Percentiles rank a stretch among this genome's conserved stretches.
Conservation (phyloP, 345 rosid species). For the thale cress (Arabidopsis thaliana) region DNA sequence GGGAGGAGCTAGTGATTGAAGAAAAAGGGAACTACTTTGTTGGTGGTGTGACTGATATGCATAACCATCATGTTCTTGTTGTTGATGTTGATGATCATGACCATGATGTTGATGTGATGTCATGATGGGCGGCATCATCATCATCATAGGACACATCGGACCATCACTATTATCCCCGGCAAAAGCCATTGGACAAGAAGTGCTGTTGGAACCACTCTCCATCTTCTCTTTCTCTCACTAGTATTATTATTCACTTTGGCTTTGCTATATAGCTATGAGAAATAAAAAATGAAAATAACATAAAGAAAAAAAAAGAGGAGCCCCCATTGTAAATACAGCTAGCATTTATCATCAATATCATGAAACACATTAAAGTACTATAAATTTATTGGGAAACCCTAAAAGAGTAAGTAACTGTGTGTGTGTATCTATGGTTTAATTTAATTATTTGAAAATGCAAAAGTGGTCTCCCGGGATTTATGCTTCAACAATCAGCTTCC, state of each 20-base stretch:
- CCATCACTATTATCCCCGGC: conserved; percentile 73
- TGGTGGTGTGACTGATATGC: conserved; percentile 51
- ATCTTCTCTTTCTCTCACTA: conserved; percentile 50
- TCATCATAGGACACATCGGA: conserved; percentile 61
- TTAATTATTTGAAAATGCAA: conserved; percentile 35
- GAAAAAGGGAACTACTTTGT: conserved; percentile 44
- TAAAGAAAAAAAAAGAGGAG: neutral
- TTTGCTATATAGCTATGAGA: conserved; percentile 49
- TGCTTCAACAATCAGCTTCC: conserved; percentile 72
- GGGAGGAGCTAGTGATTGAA: conserved; percentile 40
- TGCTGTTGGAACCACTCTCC: conserved; percentile 81
- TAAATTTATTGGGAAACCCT: conserved; percentile 44
- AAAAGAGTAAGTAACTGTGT: conserved; percentile 37
- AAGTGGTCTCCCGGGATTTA: conserved; percentile 89
- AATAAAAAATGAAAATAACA: neutral
- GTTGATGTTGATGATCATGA: conserved; percentile 46
- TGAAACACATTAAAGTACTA: conserved; percentile 46
- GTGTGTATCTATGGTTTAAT: neutral
- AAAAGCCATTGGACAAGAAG: conserved; percentile 69
- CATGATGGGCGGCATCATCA: conserved; percentile 74
- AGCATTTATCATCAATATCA: conserved; percentile 47
- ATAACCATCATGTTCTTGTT: conserved; percentile 51
- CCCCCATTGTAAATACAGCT: conserved; percentile 42
- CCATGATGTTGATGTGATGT: conserved; percentile 49
- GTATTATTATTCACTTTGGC: conserved; percentile 50